Conservation (phyloP, 2,329 filamentous ascomycete genomes). For the Geoglossum cookeanum region DNA sequence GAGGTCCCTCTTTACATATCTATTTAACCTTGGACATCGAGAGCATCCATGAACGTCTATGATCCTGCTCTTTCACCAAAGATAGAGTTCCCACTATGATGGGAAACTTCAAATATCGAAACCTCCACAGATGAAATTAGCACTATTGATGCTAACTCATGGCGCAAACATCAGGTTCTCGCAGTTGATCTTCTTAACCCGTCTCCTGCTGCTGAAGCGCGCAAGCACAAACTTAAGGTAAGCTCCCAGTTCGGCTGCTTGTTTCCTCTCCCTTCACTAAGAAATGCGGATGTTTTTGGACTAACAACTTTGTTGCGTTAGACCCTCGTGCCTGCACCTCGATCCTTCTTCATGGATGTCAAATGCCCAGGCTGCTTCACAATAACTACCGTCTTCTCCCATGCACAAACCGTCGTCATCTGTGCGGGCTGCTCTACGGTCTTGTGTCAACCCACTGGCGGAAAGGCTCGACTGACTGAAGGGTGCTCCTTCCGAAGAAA, state of each 20-base stretch:
- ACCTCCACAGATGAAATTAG: neutral
- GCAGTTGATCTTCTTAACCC: conserved; percentile 99
- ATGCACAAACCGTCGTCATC: conserved; percentile 99
- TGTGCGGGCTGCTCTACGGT: conserved; percentile 99
- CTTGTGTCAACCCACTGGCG: conserved; percentile 97
- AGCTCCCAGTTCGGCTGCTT: conserved; percentile 11
- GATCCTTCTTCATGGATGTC: conserved; percentile 99
- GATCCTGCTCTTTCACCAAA: neutral
- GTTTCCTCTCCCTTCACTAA: neutral
- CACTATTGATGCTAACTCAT: neutral
- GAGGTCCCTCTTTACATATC: neutral
- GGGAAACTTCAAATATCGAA: neutral
- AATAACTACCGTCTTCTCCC: conserved; percentile 99
- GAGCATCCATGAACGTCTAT: neutral
- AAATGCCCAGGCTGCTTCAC: conserved; percentile 99
- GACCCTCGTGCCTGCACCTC: conserved; percentile 87
- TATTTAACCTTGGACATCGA: neutral
- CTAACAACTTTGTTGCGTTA: conserved; percentile 18
- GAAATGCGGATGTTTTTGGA: neutral
- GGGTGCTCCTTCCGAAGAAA: conserved; percentile 99
- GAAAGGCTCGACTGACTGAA: conserved; percentile 97
- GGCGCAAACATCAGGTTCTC: conserved; percentile 59
- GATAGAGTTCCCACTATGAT: neutral
- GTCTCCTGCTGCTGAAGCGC: conserved; percentile 87
- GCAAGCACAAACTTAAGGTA: conserved; percentile 99